Evolutionary conservation across 2,329 filamentous ascomycete genomes (phyloP).

Genomic region (Cercospora citrullina): DNA sequence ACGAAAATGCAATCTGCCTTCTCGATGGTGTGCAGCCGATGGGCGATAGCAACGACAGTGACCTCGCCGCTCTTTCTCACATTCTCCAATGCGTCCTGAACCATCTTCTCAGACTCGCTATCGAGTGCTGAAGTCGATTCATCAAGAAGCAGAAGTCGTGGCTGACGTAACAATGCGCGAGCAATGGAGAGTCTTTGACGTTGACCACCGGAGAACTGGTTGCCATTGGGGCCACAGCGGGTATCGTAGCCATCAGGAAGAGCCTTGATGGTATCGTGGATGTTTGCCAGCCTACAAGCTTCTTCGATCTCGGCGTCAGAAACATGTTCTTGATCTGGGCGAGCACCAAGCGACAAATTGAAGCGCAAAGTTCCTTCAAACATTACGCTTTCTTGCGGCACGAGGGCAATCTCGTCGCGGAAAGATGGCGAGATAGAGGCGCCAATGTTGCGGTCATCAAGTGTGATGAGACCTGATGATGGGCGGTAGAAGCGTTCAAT

Average conservation of each 20-base stretch:
- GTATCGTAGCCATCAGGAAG: conserved; percentile 68
- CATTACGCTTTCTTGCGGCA: conserved; percentile 51
- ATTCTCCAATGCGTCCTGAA: conserved; percentile 45
- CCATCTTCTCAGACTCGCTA: conserved; percentile 44
- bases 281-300: conserved; percentile 67
- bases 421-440: conserved; percentile 43
- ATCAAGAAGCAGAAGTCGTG: conserved; percentile 45
- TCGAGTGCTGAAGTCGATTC: conserved; percentile 48
- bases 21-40: conserved; percentile 45
- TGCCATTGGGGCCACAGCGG: conserved; percentile 44
- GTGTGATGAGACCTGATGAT: conserved; percentile 62
- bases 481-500: conserved; percentile 60
- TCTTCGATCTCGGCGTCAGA: conserved; percentile 63
- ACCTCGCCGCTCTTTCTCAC: conserved; percentile 27
- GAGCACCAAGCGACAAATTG: conserved; percentile 45
- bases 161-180: conserved; percentile 46
- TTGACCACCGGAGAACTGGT: conserved; percentile 46
- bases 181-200: conserved; percentile 47
- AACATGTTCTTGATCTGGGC: conserved; percentile 54
- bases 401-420: conserved; percentile 47
- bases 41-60: conserved; percentile 50
- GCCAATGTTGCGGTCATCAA: conserved; percentile 46
- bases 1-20: conserved; percentile 48
- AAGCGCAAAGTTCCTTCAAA: conserved; percentile 49
- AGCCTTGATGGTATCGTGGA: conserved; percentile 65